Percentiles rank a stretch among this genome's conserved stretches.
phyloP scores from a whole-genome alignment of 1,284 basidiomycete genomes.

The Kalmanozyma brasiliensis region DNA sequence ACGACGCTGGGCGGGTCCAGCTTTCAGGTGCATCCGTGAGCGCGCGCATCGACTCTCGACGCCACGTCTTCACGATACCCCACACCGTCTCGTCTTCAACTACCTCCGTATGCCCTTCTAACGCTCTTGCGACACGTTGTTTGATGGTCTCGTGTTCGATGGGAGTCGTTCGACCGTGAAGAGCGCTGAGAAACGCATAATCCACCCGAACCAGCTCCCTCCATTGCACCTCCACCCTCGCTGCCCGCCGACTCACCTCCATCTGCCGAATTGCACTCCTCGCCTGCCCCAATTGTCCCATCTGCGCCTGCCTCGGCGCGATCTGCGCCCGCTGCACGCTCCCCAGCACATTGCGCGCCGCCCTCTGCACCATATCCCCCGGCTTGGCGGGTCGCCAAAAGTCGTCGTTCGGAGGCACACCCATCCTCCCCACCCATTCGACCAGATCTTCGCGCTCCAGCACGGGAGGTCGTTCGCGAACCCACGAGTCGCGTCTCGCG shows the following conservation, averaged over 20 bases:
- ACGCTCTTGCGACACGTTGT: not conserved
- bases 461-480: slow-evolving; percentile 28
- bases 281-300: slow-evolving; percentile 11
- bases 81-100: slow-evolving; percentile 27
- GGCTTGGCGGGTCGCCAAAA: slow-evolving; percentile 30
- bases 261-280: slow-evolving; percentile 12
- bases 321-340: slow-evolving; percentile 36
- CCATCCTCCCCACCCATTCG: slow-evolving; percentile 12
- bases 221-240: slow-evolving; percentile 16
- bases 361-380: slow-evolving; percentile 25
- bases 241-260: slow-evolving; percentile 5
- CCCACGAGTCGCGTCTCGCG: slow-evolving; percentile 16
- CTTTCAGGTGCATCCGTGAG: not conserved
- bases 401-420: slow-evolving; percentile 19
- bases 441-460: slow-evolving; percentile 28
- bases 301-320: slow-evolving; percentile 13
- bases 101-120: not conserved
- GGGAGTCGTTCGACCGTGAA: slow-evolving; percentile 10
- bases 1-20: not conserved
- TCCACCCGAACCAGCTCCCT: slow-evolving; percentile 10
- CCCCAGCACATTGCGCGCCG: slow-evolving; percentile 33
- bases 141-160: slow-evolving; percentile 6
- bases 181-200: slow-evolving; percentile 20
- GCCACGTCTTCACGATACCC: slow-evolving; percentile 15
- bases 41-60: slow-evolving; percentile 13